Evolutionary conservation across 805 yeast genomes (phyloP), one percentile per base, ranked within the genome.

Genomic region (Cyberlindnera suaveolens): DNA sequence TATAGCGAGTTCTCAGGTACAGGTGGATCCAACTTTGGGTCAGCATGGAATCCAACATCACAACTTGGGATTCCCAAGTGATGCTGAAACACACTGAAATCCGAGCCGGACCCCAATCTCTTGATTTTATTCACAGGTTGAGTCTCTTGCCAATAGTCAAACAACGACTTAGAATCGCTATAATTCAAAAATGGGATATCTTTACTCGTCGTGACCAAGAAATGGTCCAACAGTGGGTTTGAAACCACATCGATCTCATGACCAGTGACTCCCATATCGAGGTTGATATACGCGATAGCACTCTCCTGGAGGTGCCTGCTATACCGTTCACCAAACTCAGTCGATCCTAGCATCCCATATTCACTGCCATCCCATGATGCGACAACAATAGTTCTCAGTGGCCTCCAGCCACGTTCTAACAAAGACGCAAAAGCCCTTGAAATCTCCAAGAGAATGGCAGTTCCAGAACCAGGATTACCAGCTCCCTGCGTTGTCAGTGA

Each of bases 321-420:
- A 42, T 75, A 67, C 38, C 78, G 77, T 58, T 85, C 91, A 6
- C 82, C 88, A 66, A 72, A 84, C 54, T 86, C 93, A 0, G 93
- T 81, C 0, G 89, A 78, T 1, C 96, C 96, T 27, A 86, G 50
- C 42, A 79, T 64, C 0, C 85, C 91, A 48, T 75, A 75, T 55
- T 81, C 87, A 50, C 80, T 89, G 31, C 86, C 95, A 62, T 87
- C 95, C 89, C 89, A 87, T 26, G 85, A 78, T 0, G 82, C 82
- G 37, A 87, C 67, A 42, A 77, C 70, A 19, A 87, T 80, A 0
- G 89, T 77, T 54, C 93, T 68, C 40, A 75, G 60, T 10, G 95
- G 95, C 54, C 72, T 75, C 90, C 90, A 86, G 1, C 83, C 84
- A 6, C 63, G 57, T 36, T 66, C 59, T 7, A 62, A 51, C 36